Evolutionary conservation across 2,329 filamentous ascomycete species (phyloP).

Genomic region (Hypoxylon sp.): DNA sequence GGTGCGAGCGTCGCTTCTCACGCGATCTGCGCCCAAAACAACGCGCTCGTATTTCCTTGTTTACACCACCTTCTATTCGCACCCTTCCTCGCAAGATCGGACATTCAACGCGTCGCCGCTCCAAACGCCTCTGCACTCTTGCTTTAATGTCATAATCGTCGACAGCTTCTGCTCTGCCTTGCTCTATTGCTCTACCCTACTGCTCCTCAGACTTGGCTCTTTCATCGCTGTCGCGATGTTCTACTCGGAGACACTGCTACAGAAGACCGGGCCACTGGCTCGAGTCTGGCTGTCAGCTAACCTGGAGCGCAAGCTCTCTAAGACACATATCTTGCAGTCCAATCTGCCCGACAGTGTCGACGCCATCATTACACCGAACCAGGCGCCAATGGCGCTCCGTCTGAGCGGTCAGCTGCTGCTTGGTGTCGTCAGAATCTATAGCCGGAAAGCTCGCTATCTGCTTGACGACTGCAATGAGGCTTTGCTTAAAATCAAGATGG

Average conservation of each 20-base stretch:
- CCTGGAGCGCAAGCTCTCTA: constrained; percentile 96
- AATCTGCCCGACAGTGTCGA: constrained; percentile 95
- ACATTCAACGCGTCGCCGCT: constrained; percentile 33
- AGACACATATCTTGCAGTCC: constrained; percentile 92
- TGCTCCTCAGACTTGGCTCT: constrained; percentile 26
- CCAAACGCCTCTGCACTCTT: constrained; percentile 4
- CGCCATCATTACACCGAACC: constrained; percentile 90
- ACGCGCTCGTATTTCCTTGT: constrained; percentile 41
- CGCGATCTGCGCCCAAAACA: constrained; percentile 43
- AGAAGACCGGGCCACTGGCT: constrained; percentile 96
- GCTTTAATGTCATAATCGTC: constrained; percentile 34
- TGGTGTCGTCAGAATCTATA: constrained; percentile 97
- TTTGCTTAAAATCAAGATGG: constrained; percentile 98
- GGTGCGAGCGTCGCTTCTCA: constrained; percentile 33
- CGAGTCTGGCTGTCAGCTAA: constrained; percentile 98
- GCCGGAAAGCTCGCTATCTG: constrained; percentile 93
- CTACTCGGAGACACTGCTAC: constrained; percentile 93
- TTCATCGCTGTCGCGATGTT: constrained; percentile 74
- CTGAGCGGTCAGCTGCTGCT: constrained; percentile 92
- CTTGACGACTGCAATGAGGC: constrained; percentile 98
- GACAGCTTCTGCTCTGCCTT: constrained; percentile 17
- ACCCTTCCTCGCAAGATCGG: constrained; percentile 23
- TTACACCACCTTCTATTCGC: constrained; percentile 36
- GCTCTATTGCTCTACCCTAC: constrained; percentile 31
- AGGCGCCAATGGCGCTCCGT: constrained; percentile 93